A percentile compares a stretch with the other conserved stretches of the same genome.
phyloP scores from a whole-genome alignment of 2,329 filamentous ascomycete genomes.

The Ilyonectria mors-panacis region DNA sequence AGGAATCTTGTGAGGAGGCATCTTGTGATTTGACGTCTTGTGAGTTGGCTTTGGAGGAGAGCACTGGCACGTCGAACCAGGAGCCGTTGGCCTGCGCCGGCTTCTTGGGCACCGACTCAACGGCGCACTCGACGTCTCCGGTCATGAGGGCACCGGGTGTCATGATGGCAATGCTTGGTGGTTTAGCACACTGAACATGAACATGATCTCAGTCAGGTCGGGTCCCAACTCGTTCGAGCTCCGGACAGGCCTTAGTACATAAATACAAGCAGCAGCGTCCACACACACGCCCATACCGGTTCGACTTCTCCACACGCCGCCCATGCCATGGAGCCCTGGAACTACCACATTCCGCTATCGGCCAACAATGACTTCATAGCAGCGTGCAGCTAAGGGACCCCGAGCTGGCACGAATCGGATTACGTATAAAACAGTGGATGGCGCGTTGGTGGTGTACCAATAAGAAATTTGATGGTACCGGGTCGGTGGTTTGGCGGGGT shows the following conservation, averaged over 20 bases:
- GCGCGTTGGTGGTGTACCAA: neutral
- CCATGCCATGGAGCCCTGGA: neutral
- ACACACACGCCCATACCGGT: neutral
- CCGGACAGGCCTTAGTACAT: neutral
- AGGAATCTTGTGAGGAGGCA: constrained; percentile 29
- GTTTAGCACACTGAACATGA: constrained; percentile 21
- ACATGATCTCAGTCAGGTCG: neutral
- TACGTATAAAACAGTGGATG: constrained; percentile 39
- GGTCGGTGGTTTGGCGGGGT: constrained; percentile 21
- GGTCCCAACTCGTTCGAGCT: too few relatives aligned
- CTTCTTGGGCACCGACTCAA: constrained; percentile 11
- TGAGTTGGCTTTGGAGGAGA: neutral
- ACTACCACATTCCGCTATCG: constrained; percentile 35
- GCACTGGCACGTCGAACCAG: neutral
- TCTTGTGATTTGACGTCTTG: neutral
- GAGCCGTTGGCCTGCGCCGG: neutral
- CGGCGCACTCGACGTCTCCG: constrained; percentile 3
- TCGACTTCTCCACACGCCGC: neutral
- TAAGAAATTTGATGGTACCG: constrained; percentile 21
- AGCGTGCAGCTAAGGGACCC: neutral
- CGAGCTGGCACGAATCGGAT: constrained; percentile 37
- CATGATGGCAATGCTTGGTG: constrained; percentile 29
- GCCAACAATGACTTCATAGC: constrained; percentile 9
- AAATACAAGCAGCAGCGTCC: constrained; percentile 1
- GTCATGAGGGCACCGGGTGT: constrained; percentile 28